Base-by-base conservation (phyloP, 768 basidiomycete species). In the Russula earlei region DNA sequence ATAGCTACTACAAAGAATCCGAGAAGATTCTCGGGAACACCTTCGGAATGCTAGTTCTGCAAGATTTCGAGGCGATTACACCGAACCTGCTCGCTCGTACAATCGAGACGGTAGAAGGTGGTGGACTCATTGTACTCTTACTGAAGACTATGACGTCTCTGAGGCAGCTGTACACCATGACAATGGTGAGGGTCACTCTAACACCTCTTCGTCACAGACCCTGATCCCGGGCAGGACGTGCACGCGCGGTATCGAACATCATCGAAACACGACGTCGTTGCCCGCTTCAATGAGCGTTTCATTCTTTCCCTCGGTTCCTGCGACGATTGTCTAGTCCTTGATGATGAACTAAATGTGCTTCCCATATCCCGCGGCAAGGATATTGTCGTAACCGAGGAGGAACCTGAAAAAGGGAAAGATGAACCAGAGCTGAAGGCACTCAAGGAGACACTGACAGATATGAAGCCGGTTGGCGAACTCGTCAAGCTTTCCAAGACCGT, bases 231-330 rank as follows among this genome's bases (percentile, higher is more conserved):
- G 8, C 59, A 97, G 93, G 96, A 99, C 66, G 94, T 98, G 5
- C 96, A 99, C 69, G 75, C 89, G 1, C 82, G 96, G 33, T 99
- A 98, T 68, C 78, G 95, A 25, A 97, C 96, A 0, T 85, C 90
- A 12, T 84, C 91, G 1, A 91, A 94, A 65, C 88, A 90, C 65
- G 77, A 85, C 6, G 87, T 94, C 29, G 76, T 84, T n/a, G 91
- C 96, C 0, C 83, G 96, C 25, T 99, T 99, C 75, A 99, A 99
- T 70, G 96, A 99, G 68, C 87, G 96, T 11, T 99, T 99, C 71
- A 97, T 99, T 64, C 80, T 99, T 17, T 99, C 96, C 19, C 82
- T 99, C 19, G 92, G 92, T 22, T 87, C 91, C 17, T 97, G 91
- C 66, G 76, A 84, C 8, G 91, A 95, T 66, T 97, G 95, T 64